Conservation (phyloP, 1,139 yeast genomes). For the Blastobotrys aristatus region DNA sequence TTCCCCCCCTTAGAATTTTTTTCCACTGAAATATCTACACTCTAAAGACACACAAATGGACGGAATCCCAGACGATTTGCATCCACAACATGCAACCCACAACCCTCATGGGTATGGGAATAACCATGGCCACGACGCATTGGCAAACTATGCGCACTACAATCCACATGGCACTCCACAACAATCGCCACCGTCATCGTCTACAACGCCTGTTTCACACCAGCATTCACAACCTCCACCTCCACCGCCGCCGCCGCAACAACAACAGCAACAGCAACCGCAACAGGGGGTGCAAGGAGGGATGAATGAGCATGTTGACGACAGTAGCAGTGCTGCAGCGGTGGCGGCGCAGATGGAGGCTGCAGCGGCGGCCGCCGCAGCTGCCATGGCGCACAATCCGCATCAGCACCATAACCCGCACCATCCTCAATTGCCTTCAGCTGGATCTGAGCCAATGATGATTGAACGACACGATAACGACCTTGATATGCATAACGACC, state of each 20-base stretch:
- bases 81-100: neutral
- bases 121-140: no score
- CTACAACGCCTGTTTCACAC: neutral
- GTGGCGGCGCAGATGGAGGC: conserved; percentile 1
- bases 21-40: no score
- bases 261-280: neutral
- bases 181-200: neutral
- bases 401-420: neutral
- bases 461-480: neutral
- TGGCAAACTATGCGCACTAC: no score
- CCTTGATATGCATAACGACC: neutral
- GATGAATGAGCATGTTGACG: neutral
- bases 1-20: no score
- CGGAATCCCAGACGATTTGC: neutral
- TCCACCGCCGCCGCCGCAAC: no score
- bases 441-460: neutral
- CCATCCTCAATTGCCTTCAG: neutral
- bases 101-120: no score
- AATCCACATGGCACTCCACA: no score
- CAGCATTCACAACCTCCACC: neutral
- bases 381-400: neutral
- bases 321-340: neutral
- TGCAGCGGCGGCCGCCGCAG: conserved; percentile 3
- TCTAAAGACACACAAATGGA: no score
- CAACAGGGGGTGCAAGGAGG: neutral